These are phyloP conservation scores for Crithidia fasciculata DNA, from an alignment of 208 protist genomes.

Conservation along the genomic window DNA sequence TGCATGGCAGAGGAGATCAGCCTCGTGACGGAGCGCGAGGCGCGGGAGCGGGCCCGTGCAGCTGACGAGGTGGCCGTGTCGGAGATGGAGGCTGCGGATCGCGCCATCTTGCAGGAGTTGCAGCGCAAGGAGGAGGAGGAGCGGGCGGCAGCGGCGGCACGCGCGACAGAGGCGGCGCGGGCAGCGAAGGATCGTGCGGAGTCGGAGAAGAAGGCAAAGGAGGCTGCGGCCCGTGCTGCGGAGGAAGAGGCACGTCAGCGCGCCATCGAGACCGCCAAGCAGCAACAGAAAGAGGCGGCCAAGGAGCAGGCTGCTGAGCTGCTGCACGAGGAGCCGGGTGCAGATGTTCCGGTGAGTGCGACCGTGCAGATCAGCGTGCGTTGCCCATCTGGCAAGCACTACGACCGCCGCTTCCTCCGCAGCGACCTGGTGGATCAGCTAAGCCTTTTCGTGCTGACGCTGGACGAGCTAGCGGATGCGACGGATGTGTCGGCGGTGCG, in stretches of 20 bases:
- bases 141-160: conserved; percentile 21
- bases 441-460: conserved; percentile 49
- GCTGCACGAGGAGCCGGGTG: conserved; percentile 53
- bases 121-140: conserved; percentile 32
- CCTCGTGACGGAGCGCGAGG: conserved; percentile 62
- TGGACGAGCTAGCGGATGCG: conserved; percentile 58
- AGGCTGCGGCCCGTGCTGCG: conserved; percentile 31
- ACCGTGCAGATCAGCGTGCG: conserved; percentile 60
- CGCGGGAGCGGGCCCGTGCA: conserved; percentile 51
- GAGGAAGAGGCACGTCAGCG: conserved; percentile 31
- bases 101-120: conserved; percentile 49
- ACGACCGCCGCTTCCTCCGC: conserved; percentile 67
- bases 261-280: conserved; percentile 13
- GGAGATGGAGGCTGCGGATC: conserved; percentile 68
- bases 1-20: conserved; percentile 65
- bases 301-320: conserved; percentile 26
- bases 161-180: conserved; percentile 27
- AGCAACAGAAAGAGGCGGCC: conserved; percentile 16
- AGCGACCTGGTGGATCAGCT: conserved; percentile 62
- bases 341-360: conserved; percentile 27
- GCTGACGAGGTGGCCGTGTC: conserved; percentile 46
- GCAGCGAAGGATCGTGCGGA: conserved; percentile 32
- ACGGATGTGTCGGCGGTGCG: conserved; percentile 43
- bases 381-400: conserved; percentile 47
- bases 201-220: conserved; percentile 18